Evolutionary conservation across 2,329 filamentous ascomycete species (phyloP).

Genomic region (Blumeria hordei): DNA sequence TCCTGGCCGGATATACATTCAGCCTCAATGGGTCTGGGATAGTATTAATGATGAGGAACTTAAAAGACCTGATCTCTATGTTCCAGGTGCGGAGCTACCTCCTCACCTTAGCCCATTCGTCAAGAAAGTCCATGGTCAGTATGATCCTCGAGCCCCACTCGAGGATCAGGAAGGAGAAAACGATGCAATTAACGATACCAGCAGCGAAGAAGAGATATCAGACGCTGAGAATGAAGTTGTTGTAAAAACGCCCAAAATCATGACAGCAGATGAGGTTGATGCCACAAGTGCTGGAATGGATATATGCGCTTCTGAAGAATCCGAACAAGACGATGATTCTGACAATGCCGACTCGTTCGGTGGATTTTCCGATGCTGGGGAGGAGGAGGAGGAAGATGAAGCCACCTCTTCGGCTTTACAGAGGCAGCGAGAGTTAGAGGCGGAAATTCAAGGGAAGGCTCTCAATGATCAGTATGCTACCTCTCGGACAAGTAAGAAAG

Average conservation of each 20-base stretch:
- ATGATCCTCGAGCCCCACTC: constrained; percentile 70
- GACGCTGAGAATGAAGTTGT: constrained; percentile 20
- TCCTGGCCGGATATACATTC: constrained; percentile 77
- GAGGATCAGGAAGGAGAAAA: constrained; percentile 73
- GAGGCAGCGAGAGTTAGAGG: constrained; percentile 78
- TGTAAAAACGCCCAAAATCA: constrained; percentile 21
- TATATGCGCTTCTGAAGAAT: constrained; percentile 16
- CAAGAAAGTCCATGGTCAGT: constrained; percentile 61
- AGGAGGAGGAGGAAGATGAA: constrained; percentile 25
- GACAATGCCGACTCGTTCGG: constrained; percentile 12
- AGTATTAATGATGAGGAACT: constrained; percentile 80
- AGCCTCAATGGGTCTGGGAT: constrained; percentile 98
- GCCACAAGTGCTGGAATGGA: constrained; percentile 15
- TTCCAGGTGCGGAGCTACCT: constrained; percentile 68
- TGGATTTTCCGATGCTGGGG: constrained; percentile 17
- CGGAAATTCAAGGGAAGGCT: constrained; percentile 54
- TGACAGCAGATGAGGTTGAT: constrained; percentile 11
- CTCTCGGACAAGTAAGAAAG: constrained; percentile 37
- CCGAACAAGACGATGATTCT: constrained; percentile 13
- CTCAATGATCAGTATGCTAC: constrained; percentile 26
- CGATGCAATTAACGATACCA: constrained; percentile 51
- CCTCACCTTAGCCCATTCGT: constrained; percentile 95
- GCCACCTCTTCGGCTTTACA: constrained; percentile 36
- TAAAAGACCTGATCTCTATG: constrained; percentile 67
- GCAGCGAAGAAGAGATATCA: constrained; percentile 21